Base-by-base conservation (phyloP, 768 basidiomycete genomes). In the Crassisporium funariophilum region DNA sequence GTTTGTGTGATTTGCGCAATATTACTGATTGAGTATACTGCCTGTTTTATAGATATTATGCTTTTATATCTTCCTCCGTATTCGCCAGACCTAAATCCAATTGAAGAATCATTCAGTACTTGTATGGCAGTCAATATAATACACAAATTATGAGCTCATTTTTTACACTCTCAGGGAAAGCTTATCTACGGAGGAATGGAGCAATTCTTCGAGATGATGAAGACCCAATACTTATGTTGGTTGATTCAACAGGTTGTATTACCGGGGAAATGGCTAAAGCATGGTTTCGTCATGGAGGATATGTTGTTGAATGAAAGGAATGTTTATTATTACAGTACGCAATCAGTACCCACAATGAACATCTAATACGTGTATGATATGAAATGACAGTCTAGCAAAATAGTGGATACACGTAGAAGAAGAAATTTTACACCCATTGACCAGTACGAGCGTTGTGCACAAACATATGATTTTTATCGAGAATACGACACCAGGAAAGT, bases 31-130 rank as follows among this genome's bases (percentile, higher is more conserved):
- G 17, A 5, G 10, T 11, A 13, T 4, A 41, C 13, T 22, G 16
- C 5, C 23, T 11, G 10, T 48, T 15, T 27, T 33, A 21, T 31
- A 41, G 46, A 40, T 20, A 29, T 33, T 3, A 40, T 23, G 17
- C 40, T 48, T n/a, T 3, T 48, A 11, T 48, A 41, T 35, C 22
- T 48, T 11, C 46, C 46, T 4, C 46, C 46, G 12, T 48, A 48
- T 36, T 48, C 46, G 5, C 46, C 40, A 1, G 46, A 48, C 20
- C 41, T 41, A n/a, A 48, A 42, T 23, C 46, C 46, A 1, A 48
- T 48, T 12, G 40, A 48, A 22, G 27, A 48, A 23, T 8, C 20
- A 4, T 46, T 46, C 25, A 17, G 23, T n/a, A n/a, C n/a, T n/a
- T n/a, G n/a, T n/a, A n/a, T n/a, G n/a, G n/a, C n/a, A n/a, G n/a